Conservation (phyloP, 768 basidiomycete genomes). For the Lactarius sp. region DNA sequence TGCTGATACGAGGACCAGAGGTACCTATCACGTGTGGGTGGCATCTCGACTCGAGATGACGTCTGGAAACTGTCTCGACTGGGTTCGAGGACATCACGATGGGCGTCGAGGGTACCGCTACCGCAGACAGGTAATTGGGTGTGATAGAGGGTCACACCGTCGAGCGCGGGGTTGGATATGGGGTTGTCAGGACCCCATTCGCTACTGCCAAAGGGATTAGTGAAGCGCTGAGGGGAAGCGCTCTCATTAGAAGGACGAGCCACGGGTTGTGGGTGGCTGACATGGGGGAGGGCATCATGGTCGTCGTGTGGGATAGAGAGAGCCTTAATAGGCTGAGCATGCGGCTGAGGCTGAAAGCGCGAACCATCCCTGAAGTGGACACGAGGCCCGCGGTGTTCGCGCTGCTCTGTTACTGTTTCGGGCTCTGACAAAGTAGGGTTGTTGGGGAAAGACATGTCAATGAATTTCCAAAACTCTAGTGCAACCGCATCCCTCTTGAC, state of each 20-base stretch:
- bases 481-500: not conserved
- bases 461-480: not conserved
- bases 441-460: conserved; percentile 1
- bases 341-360: not conserved
- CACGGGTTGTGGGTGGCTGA: not conserved
- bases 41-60: conserved; percentile 4
- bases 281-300: not conserved
- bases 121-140: conserved; percentile 12
- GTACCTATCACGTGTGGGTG: conserved; percentile 33
- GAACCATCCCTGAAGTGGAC: conserved; percentile 9
- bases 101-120: conserved; percentile 4
- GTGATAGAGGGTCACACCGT: conserved; percentile 8
- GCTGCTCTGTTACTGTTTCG: not conserved
- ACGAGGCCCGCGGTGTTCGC: conserved; percentile 2
- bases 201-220: conserved; percentile 9
- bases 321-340: not conserved
- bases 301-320: not conserved
- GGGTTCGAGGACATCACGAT: not conserved
- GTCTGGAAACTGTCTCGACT: not conserved
- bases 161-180: conserved; percentile 7
- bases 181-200: conserved; percentile 4
- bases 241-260: conserved; percentile 1
- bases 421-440: not conserved
- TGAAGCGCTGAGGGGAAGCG: conserved; percentile 15
- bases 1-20: conserved; percentile 55